These are phyloP conservation scores for Kwoniella dejecticola DNA, from an alignment of 768 basidiomycete genomes.

Conservation along the genomic window DNA sequence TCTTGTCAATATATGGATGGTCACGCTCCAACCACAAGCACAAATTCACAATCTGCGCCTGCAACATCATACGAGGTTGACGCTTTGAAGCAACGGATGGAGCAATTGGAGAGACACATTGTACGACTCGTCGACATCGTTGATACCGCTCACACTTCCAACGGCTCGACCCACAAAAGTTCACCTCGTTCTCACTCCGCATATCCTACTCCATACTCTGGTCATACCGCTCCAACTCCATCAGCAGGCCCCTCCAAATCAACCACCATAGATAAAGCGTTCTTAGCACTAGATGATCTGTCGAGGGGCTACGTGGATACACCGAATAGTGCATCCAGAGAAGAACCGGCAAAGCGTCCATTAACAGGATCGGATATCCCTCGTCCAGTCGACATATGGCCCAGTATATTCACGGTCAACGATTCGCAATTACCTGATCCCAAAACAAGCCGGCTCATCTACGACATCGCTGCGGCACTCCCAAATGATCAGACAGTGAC, in stretches of 20 bases:
- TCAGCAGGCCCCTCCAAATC: not conserved
- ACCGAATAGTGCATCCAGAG: not conserved
- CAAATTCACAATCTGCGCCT: no score
- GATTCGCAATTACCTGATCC: not conserved
- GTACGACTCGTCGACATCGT: constrained; percentile 3
- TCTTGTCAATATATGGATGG: constrained; percentile 12
- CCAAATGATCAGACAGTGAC: not conserved
- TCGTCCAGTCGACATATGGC: not conserved
- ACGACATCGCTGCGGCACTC: not conserved
- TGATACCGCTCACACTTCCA: not conserved
- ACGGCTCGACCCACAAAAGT: not conserved
- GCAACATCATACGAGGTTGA: not conserved
- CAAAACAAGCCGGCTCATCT: not conserved
- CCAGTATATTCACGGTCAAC: not conserved
- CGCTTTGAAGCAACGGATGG: constrained; percentile 1
- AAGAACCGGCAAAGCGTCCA: not conserved
- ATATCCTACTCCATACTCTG: not conserved
- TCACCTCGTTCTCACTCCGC: not conserved
- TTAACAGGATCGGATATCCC: not conserved
- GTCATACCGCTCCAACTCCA: not conserved
- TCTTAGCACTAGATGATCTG: constrained; percentile 9
- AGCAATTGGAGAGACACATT: constrained; percentile 7
- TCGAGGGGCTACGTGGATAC: not conserved
- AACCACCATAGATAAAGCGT: not conserved
- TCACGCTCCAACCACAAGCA: not conserved